Base-by-base conservation (phyloP, 163 green algal species). In the Prototheca cutis region DNA sequence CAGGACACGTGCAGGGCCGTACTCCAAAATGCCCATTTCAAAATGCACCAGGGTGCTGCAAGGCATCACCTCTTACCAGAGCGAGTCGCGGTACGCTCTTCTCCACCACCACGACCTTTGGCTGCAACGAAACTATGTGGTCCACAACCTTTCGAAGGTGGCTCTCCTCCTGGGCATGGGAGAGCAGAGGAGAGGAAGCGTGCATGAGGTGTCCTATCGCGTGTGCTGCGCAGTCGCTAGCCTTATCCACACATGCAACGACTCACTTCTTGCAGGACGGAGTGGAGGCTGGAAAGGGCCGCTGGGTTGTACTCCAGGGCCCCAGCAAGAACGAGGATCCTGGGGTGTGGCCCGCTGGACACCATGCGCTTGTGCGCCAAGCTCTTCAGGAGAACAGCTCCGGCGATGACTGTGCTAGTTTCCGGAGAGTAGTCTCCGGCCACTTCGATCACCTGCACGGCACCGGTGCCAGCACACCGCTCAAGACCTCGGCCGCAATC, bases 81-180 rank as follows among this genome's bases (percentile, higher is more conserved):
- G 29, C 47, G 34, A 66, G 79, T 32, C 89, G 63, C 1, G 84
- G 82, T 40, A 95, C 89, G 48, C 72, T 87, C 33, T 81, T 76
- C 73, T 95, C 90, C 52, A 97, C 87, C 51, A 97, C 64, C 65
- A 97, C 62, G 30, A 97, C 67, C 51, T 93, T 76, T 30, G 89
- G 89, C 58, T 68, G 56, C 51, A 79, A 70, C 1, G 60, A 59
- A n/a, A 71, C 68, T 19, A 90, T 59, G 29, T 73, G 72, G 23
- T 79, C 69, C 32, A 90, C 75, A 75, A 73, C 48, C 33, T 53
- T n/a, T 30, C 1, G 36, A 17, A 60, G 45, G 23, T 45, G 61
- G 39, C 52, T 29, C 40, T 63, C 32, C 48, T 70, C 63, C 63
- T 64, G 57, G 10, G 25, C 47, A 61, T 10, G 55, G 19, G 40